These are phyloP conservation scores for Hypoxylon sp. DNA, from an alignment of 2,329 filamentous ascomycete genomes.

Conservation along the genomic window DNA sequence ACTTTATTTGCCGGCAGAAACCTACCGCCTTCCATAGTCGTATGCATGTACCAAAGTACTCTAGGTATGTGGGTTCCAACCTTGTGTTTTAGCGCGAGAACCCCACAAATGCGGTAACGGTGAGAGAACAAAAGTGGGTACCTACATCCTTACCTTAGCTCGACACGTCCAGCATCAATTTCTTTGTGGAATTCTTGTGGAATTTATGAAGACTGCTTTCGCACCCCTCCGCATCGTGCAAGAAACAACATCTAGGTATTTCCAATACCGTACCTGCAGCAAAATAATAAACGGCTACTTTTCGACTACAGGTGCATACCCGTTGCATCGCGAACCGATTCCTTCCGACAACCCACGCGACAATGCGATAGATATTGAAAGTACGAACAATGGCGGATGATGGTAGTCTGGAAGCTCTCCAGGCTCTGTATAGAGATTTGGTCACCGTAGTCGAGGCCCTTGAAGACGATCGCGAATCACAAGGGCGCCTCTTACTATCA, in stretches of 20 bases:
- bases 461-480: slow-evolving; percentile 71
- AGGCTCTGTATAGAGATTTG: slow-evolving; percentile 89
- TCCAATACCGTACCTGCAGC: slow-evolving; percentile 12
- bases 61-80: not conserved
- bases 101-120: slow-evolving; percentile 13
- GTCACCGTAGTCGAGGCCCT: slow-evolving; percentile 80
- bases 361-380: slow-evolving; percentile 63
- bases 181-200: slow-evolving; percentile 39
- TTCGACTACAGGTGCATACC: slow-evolving; percentile 17
- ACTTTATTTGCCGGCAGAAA: slow-evolving; percentile 29
- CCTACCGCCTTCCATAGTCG: slow-evolving; percentile 29
- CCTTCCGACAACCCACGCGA: slow-evolving; percentile 41
- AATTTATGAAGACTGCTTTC: slow-evolving; percentile 24
- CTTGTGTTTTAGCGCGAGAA: not conserved
- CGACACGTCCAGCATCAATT: slow-evolving; percentile 46
- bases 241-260: slow-evolving; percentile 17
- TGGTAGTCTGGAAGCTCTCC: slow-evolving; percentile 81
- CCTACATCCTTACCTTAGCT: slow-evolving; percentile 31
- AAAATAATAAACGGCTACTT: slow-evolving; percentile 7
- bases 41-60: slow-evolving; percentile 2
- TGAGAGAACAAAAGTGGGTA: slow-evolving; percentile 28
- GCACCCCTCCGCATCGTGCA: slow-evolving; percentile 22
- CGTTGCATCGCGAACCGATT: slow-evolving; percentile 33
- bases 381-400: slow-evolving; percentile 76
- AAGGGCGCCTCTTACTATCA: slow-evolving; percentile 67